A percentile compares a stretch with the other conserved stretches of the same genome.
phyloP scores from a whole-genome alignment of 179 eudicot genomes.

The Camellia oleifera region DNA sequence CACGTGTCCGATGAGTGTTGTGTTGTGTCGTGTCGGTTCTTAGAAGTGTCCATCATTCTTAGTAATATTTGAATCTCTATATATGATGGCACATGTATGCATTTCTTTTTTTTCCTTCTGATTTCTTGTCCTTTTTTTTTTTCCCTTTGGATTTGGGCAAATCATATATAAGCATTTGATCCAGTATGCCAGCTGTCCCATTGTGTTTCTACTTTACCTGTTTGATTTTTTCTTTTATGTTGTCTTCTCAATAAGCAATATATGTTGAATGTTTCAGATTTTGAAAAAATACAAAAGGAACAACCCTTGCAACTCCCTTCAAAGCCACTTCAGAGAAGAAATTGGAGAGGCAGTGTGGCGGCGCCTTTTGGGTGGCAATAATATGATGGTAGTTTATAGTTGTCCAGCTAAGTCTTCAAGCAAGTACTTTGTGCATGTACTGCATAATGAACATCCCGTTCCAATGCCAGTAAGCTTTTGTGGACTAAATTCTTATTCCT shows the following conservation, averaged over 20 bases:
- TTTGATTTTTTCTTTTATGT: not conserved
- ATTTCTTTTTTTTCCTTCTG: not conserved
- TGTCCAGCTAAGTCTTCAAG: constrained; percentile 58
- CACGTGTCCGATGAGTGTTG: too few species aligned
- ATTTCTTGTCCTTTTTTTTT: constrained; percentile 1
- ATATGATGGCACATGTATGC: not conserved
- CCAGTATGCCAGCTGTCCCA: not conserved
- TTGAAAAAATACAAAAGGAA: constrained; percentile 60
- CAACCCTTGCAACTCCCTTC: constrained; percentile 70
- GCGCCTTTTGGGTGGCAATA: constrained; percentile 95
- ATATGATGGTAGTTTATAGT: constrained; percentile 78
- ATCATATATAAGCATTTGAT: not conserved
- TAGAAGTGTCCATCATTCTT: too few species aligned
- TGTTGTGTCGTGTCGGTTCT: too few species aligned
- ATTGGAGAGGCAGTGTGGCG: constrained; percentile 73
- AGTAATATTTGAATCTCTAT: constrained; percentile 4
- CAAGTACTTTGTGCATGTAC: constrained; percentile 81
- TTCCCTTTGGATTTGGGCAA: not conserved
- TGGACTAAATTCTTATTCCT: not conserved
- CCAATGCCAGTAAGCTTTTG: constrained; percentile 73
- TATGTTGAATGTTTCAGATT: constrained; percentile 47
- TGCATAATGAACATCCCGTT: constrained; percentile 87
- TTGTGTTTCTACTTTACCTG: not conserved
- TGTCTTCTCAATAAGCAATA: constrained; percentile 7
- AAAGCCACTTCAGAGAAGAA: constrained; percentile 79